Evolutionary conservation across 371 early-diverging fungal species (phyloP).

Genomic region (Lichtheimia ornata): DNA sequence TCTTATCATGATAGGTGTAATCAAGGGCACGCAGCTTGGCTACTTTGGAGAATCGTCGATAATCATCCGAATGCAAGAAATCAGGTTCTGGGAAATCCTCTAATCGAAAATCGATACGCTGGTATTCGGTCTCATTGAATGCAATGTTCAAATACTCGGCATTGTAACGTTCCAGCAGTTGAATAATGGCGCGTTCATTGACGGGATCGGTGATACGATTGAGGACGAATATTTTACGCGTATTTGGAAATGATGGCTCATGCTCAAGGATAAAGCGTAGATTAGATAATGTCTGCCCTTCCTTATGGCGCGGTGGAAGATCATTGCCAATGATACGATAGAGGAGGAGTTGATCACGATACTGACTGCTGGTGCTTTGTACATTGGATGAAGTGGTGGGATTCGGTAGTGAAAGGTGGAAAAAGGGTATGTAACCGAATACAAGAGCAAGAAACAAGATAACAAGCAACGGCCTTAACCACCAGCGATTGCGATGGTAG

Average conservation of each 20-base stretch:
- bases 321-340: slow-evolving; percentile 77
- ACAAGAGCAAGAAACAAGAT: no score
- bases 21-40: slow-evolving; percentile 64
- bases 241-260: slow-evolving; percentile 63
- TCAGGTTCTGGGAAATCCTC: slow-evolving; percentile 71
- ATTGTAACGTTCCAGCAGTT: slow-evolving; percentile 51
- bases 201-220: slow-evolving; percentile 68
- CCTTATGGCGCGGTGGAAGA: slow-evolving; percentile 70
- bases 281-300: slow-evolving; percentile 70
- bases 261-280: slow-evolving; percentile 69
- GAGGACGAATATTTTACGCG: slow-evolving; percentile 63
- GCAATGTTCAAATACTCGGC: slow-evolving; percentile 68
- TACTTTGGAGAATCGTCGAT: slow-evolving; percentile 60
- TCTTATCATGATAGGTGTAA: slow-evolving; percentile 71
- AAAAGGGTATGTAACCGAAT: no score
- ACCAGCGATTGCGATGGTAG: no score
- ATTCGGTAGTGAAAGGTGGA: no score
- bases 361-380: no score
- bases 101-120: slow-evolving; percentile 60
- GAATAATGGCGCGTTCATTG: slow-evolving; percentile 59
- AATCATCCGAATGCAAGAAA: slow-evolving; percentile 67
- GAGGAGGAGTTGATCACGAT: slow-evolving; percentile 47
- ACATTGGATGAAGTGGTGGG: no score
- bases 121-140: slow-evolving; percentile 58
- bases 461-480: no score